Conservation (phyloP, 2,329 filamentous ascomycete species). For the Fusarium sp. region DNA sequence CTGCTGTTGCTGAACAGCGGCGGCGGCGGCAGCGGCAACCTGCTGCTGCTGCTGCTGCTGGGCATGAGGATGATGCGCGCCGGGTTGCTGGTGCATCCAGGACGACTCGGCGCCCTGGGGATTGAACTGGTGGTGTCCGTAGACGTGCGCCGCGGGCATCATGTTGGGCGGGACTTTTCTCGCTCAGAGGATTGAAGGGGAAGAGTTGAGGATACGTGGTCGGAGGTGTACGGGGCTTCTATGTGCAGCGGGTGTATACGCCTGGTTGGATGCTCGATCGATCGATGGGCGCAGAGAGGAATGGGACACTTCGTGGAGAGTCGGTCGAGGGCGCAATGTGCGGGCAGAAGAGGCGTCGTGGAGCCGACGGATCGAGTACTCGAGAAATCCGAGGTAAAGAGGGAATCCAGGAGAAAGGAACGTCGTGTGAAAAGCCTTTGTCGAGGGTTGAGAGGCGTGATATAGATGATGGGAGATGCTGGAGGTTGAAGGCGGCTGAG, state of each 20-base stretch:
- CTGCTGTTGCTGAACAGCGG: constrained; percentile 65
- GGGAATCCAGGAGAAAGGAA: not conserved
- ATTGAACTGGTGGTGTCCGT: constrained; percentile 75
- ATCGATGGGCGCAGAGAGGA: constrained; percentile 25
- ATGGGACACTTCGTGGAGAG: constrained; percentile 17
- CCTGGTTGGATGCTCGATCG: constrained; percentile 5
- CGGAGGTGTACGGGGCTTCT: not conserved
- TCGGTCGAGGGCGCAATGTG: constrained; percentile 37
- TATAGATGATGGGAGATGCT: not conserved
- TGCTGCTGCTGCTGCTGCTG: constrained; percentile 65
- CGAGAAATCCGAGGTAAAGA: constrained; percentile 4
- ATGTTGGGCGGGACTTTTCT: constrained; percentile 56
- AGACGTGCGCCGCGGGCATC: constrained; percentile 74
- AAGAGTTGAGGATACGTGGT: not conserved
- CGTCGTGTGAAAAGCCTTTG: not conserved
- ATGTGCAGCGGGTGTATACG: constrained; percentile 4
- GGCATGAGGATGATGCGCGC: constrained; percentile 67
- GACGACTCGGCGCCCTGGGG: constrained; percentile 68
- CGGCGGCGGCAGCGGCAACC: constrained; percentile 57
- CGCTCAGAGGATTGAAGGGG: constrained; percentile 8
- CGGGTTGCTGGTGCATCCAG: constrained; percentile 76
- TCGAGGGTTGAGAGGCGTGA: not conserved
- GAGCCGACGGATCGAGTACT: not conserved
- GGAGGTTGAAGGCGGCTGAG: constrained; percentile 5
- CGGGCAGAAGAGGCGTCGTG: constrained; percentile 24